Conservation (phyloP, 2,329 filamentous ascomycete species). For the Leptoxyphium fumago region DNA sequence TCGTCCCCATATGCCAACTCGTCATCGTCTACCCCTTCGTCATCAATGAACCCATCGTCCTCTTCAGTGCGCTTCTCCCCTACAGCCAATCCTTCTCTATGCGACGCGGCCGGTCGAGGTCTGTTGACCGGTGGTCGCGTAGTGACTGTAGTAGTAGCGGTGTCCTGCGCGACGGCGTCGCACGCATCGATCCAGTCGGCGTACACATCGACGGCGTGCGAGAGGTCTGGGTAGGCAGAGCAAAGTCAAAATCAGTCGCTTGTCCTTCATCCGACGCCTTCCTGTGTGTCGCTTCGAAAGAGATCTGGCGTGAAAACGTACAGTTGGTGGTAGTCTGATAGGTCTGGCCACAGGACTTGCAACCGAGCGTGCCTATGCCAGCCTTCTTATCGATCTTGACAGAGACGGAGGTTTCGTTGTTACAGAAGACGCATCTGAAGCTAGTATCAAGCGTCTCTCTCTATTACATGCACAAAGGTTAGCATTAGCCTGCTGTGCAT, state of each 20-base stretch:
- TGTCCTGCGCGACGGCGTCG: conserved; percentile 49
- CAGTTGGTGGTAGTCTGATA: conserved; percentile 92
- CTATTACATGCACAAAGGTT: conserved; percentile 26
- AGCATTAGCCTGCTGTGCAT: neutral
- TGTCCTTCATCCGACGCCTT: too few relatives aligned
- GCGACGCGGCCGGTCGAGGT: conserved; percentile 1
- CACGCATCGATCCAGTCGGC: conserved; percentile 98
- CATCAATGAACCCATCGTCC: conserved; percentile 21
- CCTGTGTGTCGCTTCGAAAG: too few relatives aligned
- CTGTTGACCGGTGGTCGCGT: conserved; percentile 2
- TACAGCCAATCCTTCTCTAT: conserved; percentile 9
- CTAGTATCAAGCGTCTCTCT: conserved; percentile 57
- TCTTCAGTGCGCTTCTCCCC: conserved; percentile 18
- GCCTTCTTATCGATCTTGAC: conserved; percentile 91
- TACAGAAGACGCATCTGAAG: conserved; percentile 98
- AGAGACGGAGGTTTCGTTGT: conserved; percentile 83
- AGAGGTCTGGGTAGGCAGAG: conserved; percentile 49
- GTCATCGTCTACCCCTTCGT: conserved; percentile 21
- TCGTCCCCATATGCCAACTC: conserved; percentile 16
- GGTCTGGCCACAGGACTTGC: conserved; percentile 84
- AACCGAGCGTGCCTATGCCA: conserved; percentile 70
- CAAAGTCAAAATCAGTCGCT: neutral
- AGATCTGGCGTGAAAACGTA: conserved; percentile 28
- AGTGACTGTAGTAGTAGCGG: conserved; percentile 14
- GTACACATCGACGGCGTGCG: conserved; percentile 86